phyloP scores from a whole-genome alignment of 139 green algal genomes.

The Raphidocelis subcapitata region DNA sequence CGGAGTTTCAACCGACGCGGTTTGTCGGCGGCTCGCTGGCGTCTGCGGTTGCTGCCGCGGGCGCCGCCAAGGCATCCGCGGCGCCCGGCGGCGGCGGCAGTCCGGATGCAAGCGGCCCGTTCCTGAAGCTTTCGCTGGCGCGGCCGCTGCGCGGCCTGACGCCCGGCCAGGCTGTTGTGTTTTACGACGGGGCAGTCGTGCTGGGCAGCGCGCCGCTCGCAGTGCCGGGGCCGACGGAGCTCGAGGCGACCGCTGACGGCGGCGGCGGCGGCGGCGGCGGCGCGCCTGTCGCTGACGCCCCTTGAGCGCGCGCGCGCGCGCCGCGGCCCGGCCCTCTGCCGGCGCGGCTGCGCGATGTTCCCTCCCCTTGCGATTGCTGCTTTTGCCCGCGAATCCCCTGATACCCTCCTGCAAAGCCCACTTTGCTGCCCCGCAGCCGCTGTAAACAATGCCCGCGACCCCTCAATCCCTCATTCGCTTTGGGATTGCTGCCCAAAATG shows the following conservation, averaged over 20 bases:
- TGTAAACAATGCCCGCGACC: too few relatives aligned
- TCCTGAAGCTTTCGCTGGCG: slow-evolving; percentile 44
- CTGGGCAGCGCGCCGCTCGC: slow-evolving; percentile 58
- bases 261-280: too few relatives aligned
- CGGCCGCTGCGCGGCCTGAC: slow-evolving; percentile 55
- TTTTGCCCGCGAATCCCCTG: too few relatives aligned
- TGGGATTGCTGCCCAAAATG: too few relatives aligned
- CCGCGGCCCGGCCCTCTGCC: too few relatives aligned
- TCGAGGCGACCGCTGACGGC: background rate
- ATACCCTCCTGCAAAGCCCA: too few relatives aligned
- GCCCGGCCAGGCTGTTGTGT: slow-evolving; percentile 70
- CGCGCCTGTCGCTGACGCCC: too few relatives aligned
- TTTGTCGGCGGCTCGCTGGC: background rate
- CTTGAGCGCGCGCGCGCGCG: too few relatives aligned
- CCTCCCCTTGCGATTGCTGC: too few relatives aligned
- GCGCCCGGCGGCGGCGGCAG: background rate
- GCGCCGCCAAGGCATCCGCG: background rate
- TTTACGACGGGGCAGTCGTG: slow-evolving; percentile 75
- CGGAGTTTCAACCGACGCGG: background rate
- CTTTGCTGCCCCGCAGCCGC: too few relatives aligned
- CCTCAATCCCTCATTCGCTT: too few relatives aligned
- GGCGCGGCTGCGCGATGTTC: too few relatives aligned
- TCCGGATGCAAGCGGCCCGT: background rate
- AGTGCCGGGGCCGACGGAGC: slow-evolving; percentile 35
- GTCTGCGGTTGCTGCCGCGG: background rate